phyloP scores from a whole-genome alignment of 192 early-diverging fungal species.

The Obelidium mucronatum region DNA sequence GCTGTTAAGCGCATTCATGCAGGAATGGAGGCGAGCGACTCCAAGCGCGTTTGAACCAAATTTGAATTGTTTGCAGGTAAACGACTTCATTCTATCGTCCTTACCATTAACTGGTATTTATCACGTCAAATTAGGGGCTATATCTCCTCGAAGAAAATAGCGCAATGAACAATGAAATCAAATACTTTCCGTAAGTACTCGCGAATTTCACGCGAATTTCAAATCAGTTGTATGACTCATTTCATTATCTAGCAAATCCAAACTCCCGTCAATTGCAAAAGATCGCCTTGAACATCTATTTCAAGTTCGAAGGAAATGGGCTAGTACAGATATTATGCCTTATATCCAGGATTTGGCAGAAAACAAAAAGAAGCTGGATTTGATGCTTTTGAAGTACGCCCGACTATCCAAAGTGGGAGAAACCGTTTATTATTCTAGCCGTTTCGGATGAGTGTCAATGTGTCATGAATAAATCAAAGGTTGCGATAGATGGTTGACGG shows the following conservation, averaged over 20 bases:
- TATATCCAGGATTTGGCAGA: constrained; percentile 55
- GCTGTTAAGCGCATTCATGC: constrained; percentile 35
- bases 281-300: constrained; percentile 51
- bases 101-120: not conserved
- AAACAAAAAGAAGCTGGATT: constrained; percentile 45
- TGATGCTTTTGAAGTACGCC: constrained; percentile 47
- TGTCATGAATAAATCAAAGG: not conserved
- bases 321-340: constrained; percentile 42
- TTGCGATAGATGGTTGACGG: not conserved
- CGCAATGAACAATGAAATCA: not conserved
- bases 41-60: constrained; percentile 29
- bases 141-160: constrained; percentile 2
- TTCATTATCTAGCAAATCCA: constrained; percentile 41
- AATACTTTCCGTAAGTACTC: constrained; percentile 30
- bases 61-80: constrained; percentile 40
- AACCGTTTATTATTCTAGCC: constrained; percentile 2
- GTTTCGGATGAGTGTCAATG: not conserved
- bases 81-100: not conserved
- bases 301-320: constrained; percentile 46
- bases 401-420: constrained; percentile 15
- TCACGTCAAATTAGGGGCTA: constrained; percentile 10
- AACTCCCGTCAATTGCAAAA: constrained; percentile 47
- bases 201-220: no score
- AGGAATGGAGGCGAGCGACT: constrained; percentile 35
- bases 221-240: no score